phyloP scores from a whole-genome alignment of 805 yeast genomes.

The Schwanniomyces sp. region DNA sequence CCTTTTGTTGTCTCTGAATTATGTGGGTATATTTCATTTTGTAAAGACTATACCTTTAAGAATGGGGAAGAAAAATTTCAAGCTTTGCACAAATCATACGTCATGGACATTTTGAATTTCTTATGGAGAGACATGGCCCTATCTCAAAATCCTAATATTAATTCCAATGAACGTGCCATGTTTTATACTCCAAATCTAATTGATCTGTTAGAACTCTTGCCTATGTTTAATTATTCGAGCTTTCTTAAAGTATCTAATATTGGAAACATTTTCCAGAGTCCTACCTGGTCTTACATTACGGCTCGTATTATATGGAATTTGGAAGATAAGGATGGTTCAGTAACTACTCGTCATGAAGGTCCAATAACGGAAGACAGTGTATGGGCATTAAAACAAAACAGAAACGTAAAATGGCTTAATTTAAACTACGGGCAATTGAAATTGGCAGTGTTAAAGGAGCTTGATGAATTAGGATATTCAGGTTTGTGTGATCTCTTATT shows the following conservation, averaged over 20 bases:
- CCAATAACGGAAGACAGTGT: constrained; percentile 50
- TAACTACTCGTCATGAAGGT: constrained; percentile 47
- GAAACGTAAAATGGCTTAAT: constrained; percentile 37
- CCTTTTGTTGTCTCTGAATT: constrained; percentile 46
- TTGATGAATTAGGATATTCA: constrained; percentile 44
- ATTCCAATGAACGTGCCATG: constrained; percentile 39
- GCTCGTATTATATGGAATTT: constrained; percentile 45
- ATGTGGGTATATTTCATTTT: constrained; percentile 45
- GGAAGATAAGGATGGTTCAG: constrained; percentile 39
- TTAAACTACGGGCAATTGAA: constrained; percentile 45
- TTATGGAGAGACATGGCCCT: constrained; percentile 59
- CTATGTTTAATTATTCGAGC: constrained; percentile 29
- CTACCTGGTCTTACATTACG: constrained; percentile 47
- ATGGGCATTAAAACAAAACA: constrained; percentile 23
- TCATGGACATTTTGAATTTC: constrained; percentile 56
- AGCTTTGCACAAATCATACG: constrained; percentile 46
- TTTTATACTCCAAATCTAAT: constrained; percentile 32
- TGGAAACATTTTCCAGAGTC: constrained; percentile 51
- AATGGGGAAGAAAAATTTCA: constrained; percentile 18
- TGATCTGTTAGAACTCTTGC: constrained; percentile 26
- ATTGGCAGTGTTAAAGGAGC: constrained; percentile 39
- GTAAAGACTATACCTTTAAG: constrained; percentile 35
- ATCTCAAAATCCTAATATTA: constrained; percentile 23
- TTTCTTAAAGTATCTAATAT: constrained; percentile 24
- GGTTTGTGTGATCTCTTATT: constrained; percentile 53